Evolutionary conservation across 331 rosid species (phyloP), one percentile per base, ranked within the genome.

Genomic region (Rosa hybrid): DNA sequence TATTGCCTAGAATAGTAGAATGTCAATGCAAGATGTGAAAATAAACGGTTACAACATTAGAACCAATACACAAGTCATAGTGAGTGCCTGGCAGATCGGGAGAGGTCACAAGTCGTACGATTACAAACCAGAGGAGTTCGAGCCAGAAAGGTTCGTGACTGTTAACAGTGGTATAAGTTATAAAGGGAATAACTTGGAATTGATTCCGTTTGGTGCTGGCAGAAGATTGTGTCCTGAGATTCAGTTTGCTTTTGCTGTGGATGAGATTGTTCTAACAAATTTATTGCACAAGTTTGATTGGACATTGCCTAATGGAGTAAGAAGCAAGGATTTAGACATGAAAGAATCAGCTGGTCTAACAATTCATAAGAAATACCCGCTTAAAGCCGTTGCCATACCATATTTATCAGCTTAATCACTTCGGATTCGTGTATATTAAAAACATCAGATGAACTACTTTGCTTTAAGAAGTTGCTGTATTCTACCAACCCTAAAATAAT

Each of bases 101-200:
- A 79, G 90, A 72, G 88, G 81, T 69, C 84, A 83, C 1, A 6
- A 20, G 3, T 10, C 46, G 4, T 86, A 86, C 81, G 77, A 53
- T 17, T 5, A 62, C 4, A 78, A 83, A 5, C 80, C 82, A 10
- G 77, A 81, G 16, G 78, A 86, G 68, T 86, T 81, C 50, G 21
- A 45, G 7, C 85, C 78, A 0, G 85, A 87, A 20, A 73, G 86
- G 54, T 82, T 87, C 16, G 9, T 84, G 68, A 74, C 30, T 3
- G 17, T 6, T 12, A 23, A 64, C 6, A 76, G 20, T 2, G 18
- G 30, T 13, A 7, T 84, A 0, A 39, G 34, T 73, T 51, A 73
- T 11, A 18, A 34, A 10, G 77, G 12, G 30, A 51, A 20, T 50
- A 64, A 51, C 48, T 73, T 73, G 27, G 18, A 51, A n/a, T 8